Evolutionary conservation across 2,329 filamentous ascomycete species (phyloP), one percentile per base, ranked within the genome.

Genomic region (Trichoderma cornu-damae): DNA sequence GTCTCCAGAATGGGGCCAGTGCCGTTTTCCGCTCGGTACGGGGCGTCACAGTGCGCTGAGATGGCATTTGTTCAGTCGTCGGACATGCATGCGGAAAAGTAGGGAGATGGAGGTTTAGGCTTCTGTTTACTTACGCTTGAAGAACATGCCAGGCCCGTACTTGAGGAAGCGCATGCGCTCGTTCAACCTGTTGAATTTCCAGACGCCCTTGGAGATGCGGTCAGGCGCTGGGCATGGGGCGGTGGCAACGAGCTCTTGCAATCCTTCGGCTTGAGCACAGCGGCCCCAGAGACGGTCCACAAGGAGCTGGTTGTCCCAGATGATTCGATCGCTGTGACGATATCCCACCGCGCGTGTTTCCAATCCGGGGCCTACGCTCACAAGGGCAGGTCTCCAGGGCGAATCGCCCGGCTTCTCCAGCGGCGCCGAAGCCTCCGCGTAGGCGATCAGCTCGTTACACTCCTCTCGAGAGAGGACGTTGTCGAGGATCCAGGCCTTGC

Each of bases 141-240:
- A 94, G 67, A 86, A 93, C 64, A 91, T 84, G 0, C 88, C 88
- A 0, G 77, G 72, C 0, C 78, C 77, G 68, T 94, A 94, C 65
- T 82, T 86, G 50, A 95, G 72, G 64, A 92, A 92, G 26, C 90
- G 76, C 79, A 92, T 79, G 34, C 88, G 74, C 67, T 90, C 82
- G 68, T 94, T 94, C 40, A 89, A 68, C 8, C 85, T 63, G 32
- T 69, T 60, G 61, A 81, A 78, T 48, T 68, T 66, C 76, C 78
- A 79, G 47, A 65, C 62, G 3, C 66, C 67, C 26, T 59, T 61
- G 18, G 59, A 58, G 18, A 63, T 57, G 6, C 69, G 64, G 20
- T 68, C 62, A 1, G 52, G 52, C 32, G 12, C 38, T 38, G 52
- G n/a, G 11, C 40, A 37, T 0, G 70, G 64, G 16, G 77, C 64